Evolutionary conservation across 352 stramenopile genomes (phyloP).

Genomic region (Phytophthora litchii): DNA sequence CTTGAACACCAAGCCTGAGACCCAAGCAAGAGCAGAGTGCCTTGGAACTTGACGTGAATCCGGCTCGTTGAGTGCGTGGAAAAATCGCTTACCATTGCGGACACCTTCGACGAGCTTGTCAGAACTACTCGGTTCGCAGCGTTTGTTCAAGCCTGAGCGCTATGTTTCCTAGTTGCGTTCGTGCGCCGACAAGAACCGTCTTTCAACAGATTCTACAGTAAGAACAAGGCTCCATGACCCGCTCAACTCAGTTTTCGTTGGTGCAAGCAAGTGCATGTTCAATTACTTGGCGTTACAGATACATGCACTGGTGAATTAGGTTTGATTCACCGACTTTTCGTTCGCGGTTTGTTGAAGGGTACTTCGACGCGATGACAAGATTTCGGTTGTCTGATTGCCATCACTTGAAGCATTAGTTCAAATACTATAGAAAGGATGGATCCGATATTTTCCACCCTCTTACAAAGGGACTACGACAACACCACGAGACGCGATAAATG

Average conservation of each 20-base stretch:
- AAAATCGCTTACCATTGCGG: constrained; percentile 20
- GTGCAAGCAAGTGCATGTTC: background rate
- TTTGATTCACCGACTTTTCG: background rate
- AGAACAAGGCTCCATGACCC: background rate
- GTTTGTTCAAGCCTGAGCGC: background rate
- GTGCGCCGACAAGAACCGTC: constrained; percentile 19
- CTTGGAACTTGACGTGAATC: constrained; percentile 30
- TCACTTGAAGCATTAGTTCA: constrained; percentile 2
- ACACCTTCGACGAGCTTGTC: constrained; percentile 14
- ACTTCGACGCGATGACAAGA: constrained; percentile 4
- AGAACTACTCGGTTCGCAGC: constrained; percentile 1
- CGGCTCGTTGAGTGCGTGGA: constrained; percentile 30
- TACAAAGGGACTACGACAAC: constrained; percentile 1
- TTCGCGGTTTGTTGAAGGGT: background rate
- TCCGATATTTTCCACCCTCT: background rate
- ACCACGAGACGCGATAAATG: background rate
- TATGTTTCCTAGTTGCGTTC: constrained; percentile 9
- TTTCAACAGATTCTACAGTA: constrained; percentile 16
- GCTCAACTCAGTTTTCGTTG: background rate
- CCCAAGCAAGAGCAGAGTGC: constrained; percentile 24
- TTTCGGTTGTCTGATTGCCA: background rate
- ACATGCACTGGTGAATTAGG: background rate
- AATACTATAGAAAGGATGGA: background rate
- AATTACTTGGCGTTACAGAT: constrained; percentile 9
- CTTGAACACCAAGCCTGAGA: constrained; percentile 23